Conservation (phyloP, 768 basidiomycete species). For the Suillus subluteus region DNA sequence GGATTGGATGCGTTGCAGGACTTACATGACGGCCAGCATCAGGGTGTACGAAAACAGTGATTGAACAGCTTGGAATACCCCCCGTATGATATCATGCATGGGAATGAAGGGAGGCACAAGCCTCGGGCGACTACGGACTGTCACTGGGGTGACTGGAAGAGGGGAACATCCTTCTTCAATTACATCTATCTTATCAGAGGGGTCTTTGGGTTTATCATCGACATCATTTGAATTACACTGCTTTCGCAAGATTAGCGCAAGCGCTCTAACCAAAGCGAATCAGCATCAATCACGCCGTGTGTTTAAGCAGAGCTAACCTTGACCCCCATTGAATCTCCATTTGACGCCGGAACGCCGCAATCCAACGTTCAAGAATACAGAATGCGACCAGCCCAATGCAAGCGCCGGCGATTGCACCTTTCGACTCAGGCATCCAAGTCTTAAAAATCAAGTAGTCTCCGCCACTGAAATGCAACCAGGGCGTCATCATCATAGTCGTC, state of each 20-base stretch:
- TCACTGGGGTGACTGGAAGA: conserved; percentile 2
- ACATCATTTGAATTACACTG: background rate
- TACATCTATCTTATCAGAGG: conserved; percentile 11
- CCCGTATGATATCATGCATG: conserved; percentile 72
- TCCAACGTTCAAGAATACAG: conserved; percentile 70
- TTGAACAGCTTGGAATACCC: conserved; percentile 65
- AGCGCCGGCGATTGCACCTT: conserved; percentile 74
- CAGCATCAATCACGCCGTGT: conserved; percentile 2
- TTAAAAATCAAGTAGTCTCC: conserved; percentile 72
- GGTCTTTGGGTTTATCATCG: background rate
- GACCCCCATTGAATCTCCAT: conserved; percentile 61
- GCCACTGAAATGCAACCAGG: conserved; percentile 70
- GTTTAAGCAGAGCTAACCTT: conserved; percentile 44
- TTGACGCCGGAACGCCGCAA: conserved; percentile 57
- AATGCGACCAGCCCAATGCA: conserved; percentile 72
- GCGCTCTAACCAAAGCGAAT: conserved; percentile 15
- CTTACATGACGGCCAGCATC: conserved; percentile 85
- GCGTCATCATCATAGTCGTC: conserved; percentile 46
- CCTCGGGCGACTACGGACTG: conserved; percentile 35
- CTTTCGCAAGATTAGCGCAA: conserved; percentile 9
- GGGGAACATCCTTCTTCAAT: conserved; percentile 15
- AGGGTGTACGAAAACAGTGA: conserved; percentile 65
- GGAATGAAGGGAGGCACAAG: conserved; percentile 63
- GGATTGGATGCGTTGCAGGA: conserved; percentile 1
- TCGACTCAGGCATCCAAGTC: conserved; percentile 66